Base-by-base conservation (phyloP, 75 land plant genomes). In the Picea sitchensis region DNA sequence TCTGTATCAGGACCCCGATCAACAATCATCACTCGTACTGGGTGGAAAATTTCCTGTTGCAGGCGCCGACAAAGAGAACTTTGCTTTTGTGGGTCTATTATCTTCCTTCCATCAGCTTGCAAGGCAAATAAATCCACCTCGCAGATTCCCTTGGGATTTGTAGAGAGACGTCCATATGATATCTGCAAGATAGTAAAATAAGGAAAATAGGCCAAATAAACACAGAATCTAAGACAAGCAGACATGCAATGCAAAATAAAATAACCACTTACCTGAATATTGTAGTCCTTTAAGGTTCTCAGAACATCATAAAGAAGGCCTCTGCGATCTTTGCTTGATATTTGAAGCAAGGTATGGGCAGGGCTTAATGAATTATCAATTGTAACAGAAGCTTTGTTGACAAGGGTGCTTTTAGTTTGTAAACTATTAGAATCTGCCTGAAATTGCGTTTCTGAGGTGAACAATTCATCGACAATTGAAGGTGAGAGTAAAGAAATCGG, bases 241-340 rank as follows among this genome's bases (percentile, higher is more conserved):
- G 41, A 4, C 36, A 54, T 56, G n/a, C 30, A 80, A 58, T 14
- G 56, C 36, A 12, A 56, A 47, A 62, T 51, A 51, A 62, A 13
- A 41, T 41, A 8, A 18, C 69, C 54, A 83, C 77, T 65, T 79
- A 93, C 99, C 94, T 95, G 89, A 73, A 92, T 87, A 32, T 93
- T 88, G 64, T 85, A 88, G 64, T 97, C 98, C 79, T 94, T 95
- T 23, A 93, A 73, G 36, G 92, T 91, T 63, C 98, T 87, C 90
- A 95, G 80, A 32, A 89, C 86, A 79, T 96, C 99, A 79, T 96
- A 96, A 6, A 96, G 78, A 5, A 96, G 87, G 57, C 98, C 98
- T 73, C 89, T 97, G 64, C 89, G 95, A 78, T 94, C 93, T 60
- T 36, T 87, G 76, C 98, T 91, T 12, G 82, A 75, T 58, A 95